Base-by-base conservation (phyloP, 2,329 filamentous ascomycete species). In the Sporothrix brasiliensis region DNA sequence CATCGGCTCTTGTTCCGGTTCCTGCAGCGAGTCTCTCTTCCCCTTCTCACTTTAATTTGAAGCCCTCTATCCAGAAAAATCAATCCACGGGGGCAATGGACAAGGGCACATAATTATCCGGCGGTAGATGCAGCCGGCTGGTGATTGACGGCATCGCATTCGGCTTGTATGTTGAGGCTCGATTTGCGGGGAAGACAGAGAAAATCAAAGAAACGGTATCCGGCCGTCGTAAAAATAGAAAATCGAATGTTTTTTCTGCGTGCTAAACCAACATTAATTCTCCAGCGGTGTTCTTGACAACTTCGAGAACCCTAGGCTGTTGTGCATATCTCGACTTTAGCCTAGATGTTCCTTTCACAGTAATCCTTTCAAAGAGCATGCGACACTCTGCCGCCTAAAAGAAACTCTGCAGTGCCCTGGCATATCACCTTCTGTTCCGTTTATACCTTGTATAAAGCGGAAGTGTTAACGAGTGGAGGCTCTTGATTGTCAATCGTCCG, bases 81-180 rank as follows among this genome's bases (percentile, higher is more conserved):
- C 13, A 21, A 19, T 39, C 56, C n/a, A 5, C n/a, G 5, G 6
- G 4, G 6, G 19, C 16, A 6, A 61, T 44, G 44, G 34, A 10
- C 34, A 24, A 16, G 21, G 47, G 27, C 39, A 21, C 19, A 21
- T 24, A 24, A 69, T 69, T 61, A 69, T 50, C 67, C 67, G 67
- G 44, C 67, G 67, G 67, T 60, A 61, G 41, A 61, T 39, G 67
- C 39, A 60, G 19, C 54, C 67, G 67, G 67, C 9, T 34, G 53
- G 11, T 27, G 4, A 34, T 19, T 11, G 21, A 39, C 21, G 54
- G 41, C 53, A 34, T 21, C 41, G 11, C 41, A 50, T n/a, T 60
- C 67, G 67, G 54, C 41, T 27, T 44, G 27, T 19, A 30, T 49
- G 41, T 30, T 49, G 56, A 21, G 56, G 21, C 41, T n/a, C 41